Conservation (phyloP, 805 yeast genomes). For the Metschnikowia sp. region DNA sequence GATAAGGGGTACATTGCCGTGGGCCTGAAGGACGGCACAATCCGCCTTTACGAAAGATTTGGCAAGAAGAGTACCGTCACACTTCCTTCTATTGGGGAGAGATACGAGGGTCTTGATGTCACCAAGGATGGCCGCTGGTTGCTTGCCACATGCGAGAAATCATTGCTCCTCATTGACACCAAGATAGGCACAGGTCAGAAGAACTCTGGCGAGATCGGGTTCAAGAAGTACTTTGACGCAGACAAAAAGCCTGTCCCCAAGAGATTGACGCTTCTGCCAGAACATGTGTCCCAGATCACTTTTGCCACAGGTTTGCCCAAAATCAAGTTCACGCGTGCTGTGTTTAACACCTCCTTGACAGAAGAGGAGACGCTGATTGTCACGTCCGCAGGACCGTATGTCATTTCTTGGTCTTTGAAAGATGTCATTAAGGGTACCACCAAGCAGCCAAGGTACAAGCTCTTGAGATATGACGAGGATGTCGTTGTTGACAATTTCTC, state of each 20-base stretch:
- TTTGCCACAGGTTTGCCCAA: conserved; percentile 18
- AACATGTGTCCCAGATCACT: conserved; percentile 49
- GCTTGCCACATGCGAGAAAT: conserved; percentile 73
- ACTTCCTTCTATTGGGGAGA: conserved; percentile 81
- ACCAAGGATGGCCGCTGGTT: conserved; percentile 81
- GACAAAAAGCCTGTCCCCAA: conserved; percentile 67
- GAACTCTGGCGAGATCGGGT: conserved; percentile 60
- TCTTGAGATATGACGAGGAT: conserved; percentile 57
- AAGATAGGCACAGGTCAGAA: conserved; percentile 56
- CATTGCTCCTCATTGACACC: conserved; percentile 67
- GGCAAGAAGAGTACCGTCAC: conserved; percentile 77
- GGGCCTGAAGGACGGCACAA: conserved; percentile 72
- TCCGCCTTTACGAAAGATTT: conserved; percentile 66
- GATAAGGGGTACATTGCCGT: conserved; percentile 72
- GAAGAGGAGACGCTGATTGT: conserved; percentile 68
- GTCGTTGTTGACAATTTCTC: conserved; percentile 78
- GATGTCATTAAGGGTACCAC: conserved; percentile 52
- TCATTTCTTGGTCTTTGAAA: conserved; percentile 73
- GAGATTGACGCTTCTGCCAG: conserved; percentile 65
- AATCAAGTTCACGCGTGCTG: conserved; percentile 63
- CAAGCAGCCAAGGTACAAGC: conserved; percentile 48
- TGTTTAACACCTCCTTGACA: conserved; percentile 69
- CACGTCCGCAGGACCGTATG: conserved; percentile 78
- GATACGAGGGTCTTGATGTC: conserved; percentile 61
- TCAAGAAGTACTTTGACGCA: conserved; percentile 58